Base-by-base conservation (phyloP, 176 grass and related monocot genomes). In the Canna indica region DNA sequence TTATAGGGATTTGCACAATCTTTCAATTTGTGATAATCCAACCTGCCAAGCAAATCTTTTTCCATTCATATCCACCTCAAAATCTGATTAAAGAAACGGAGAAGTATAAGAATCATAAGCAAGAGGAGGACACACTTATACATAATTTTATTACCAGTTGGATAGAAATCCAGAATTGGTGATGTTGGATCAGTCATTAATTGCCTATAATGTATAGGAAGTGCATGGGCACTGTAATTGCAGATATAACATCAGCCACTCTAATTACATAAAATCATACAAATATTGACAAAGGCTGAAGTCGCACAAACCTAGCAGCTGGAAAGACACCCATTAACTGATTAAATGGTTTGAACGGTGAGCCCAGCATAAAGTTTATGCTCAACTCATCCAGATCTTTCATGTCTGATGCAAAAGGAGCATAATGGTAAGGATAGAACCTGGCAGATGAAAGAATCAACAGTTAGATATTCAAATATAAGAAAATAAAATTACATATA, bases 371-470 rank as follows among this genome's bases (percentile, higher is more conserved):
- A 52, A 93, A 99, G 47, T 33, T 76, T 73, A 99, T 90, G 61
- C 86, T 75, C 64, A 93, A 87, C 53, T 83, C 74, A 54, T 65
- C 79, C 59, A 99, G 71, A 76, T 71, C 86, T 44, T 36, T 93
- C 63, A 99, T 74, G 83, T 99, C 94, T n/a, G 94, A 99, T 57
- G 94, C 94, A 80, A 99, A 99, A 48, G 94, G 94, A 34, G 94
- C 94, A 99, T 99, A 99, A 84, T 99, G 94, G 77, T 99, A 99
- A 79, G 94, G 94, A 73, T 99, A 99, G 79, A 93, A 99, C 94
- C 94, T 99, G 79, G 36, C 44, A 60, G 69, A 76, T 35, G 45
- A 38, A 52, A 44, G 57, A n/a, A n/a, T 11, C 11, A n/a, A 34
- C 18, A 66, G 46, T 52, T 65, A 50, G 53, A 28, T 2, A 26